Evolutionary conservation across 1,284 basidiomycete species (phyloP), one percentile per base, ranked within the genome.

Genomic region (Uromyces viciae-fabae): DNA sequence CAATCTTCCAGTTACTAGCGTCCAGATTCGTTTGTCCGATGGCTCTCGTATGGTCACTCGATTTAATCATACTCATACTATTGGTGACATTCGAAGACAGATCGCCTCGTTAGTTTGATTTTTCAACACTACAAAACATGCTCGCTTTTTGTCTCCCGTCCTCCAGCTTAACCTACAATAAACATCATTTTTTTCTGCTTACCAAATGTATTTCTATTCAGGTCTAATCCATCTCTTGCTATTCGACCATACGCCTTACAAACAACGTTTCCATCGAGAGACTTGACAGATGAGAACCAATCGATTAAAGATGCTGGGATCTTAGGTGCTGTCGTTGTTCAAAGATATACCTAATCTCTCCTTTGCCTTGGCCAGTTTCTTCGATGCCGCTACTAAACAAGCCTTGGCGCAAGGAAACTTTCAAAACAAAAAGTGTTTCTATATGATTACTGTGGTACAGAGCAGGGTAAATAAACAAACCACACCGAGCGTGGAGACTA

Each of bases 11-110:
- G 92, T 91, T 75, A 98, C 95, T 43, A 94, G 90, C 84, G 89
- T 99, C n/a, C 95, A 98, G 87, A 89, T 98, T 78, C 89, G 95
- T 68, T 86, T 98, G 66, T 92, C 92, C 14, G 95, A 98, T 86
- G 97, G 97, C 15, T 93, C 93, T n/a, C 89, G 92, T 91, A 90
- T 96, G 86, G 92, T 94, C 2, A 91, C 90, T 66, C 88, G 93
- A 75, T 93, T 98, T 91, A 99, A 99, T 86, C 88, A 95, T 79
- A 91, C 91, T 14, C 94, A 98, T 85, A 98, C 94, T 0, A 90
- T 99, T 9, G 89, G 89, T 11, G 94, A 98, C 84, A 89, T 98
- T 71, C 88, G 94, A 75, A 90, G 89, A 83, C 94, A 94, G 85
- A 94, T 98, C 88, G 92, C 94, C 83, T 92, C 93, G 93, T 97